Evolutionary conservation across 805 yeast species (phyloP).

Genomic region (Cyberlindnera bimundalis): DNA sequence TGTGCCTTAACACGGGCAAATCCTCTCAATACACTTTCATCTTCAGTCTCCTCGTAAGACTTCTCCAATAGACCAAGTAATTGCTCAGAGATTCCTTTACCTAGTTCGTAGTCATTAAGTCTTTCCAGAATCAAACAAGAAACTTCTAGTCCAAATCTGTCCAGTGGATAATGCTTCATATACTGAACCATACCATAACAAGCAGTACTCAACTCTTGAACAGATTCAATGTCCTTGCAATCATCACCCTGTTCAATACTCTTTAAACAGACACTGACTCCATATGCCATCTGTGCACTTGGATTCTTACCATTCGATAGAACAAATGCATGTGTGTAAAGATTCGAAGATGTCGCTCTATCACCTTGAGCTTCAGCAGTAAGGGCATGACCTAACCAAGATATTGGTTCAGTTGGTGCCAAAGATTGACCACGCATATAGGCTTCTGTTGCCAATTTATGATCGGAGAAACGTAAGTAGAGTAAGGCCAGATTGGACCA

Average conservation of each 20-base stretch:
- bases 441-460: conserved; percentile 68
- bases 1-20: conserved; percentile 65
- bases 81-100: conserved; percentile 43
- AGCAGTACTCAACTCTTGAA: conserved; percentile 67
- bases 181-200: conserved; percentile 62
- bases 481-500: conserved; percentile 85
- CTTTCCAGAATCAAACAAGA: conserved; percentile 64
- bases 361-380: conserved; percentile 51
- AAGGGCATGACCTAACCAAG: conserved; percentile 89
- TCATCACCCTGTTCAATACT: conserved; percentile 42
- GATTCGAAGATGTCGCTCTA: conserved; percentile 43
- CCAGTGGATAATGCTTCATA: conserved; percentile 58
- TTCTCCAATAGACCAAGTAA: conserved; percentile 50
- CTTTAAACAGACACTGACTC: conserved; percentile 50
- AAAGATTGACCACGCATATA: conserved; percentile 72
- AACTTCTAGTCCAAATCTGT: conserved; percentile 52
- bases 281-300: conserved; percentile 69
- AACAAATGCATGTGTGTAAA: conserved; percentile 75
- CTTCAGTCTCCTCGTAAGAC: conserved; percentile 54
- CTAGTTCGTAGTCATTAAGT: conserved; percentile 56
- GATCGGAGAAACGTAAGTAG: conserved; percentile 65
- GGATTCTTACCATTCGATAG: conserved; percentile 73
- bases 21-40: conserved; percentile 40
- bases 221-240: conserved; percentile 52
- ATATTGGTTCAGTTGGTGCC: conserved; percentile 67